Evolutionary conservation across 2,329 filamentous ascomycete species (phyloP), one percentile per base, ranked within the genome.

Genomic region (Cladosporium sphaerospermum): DNA sequence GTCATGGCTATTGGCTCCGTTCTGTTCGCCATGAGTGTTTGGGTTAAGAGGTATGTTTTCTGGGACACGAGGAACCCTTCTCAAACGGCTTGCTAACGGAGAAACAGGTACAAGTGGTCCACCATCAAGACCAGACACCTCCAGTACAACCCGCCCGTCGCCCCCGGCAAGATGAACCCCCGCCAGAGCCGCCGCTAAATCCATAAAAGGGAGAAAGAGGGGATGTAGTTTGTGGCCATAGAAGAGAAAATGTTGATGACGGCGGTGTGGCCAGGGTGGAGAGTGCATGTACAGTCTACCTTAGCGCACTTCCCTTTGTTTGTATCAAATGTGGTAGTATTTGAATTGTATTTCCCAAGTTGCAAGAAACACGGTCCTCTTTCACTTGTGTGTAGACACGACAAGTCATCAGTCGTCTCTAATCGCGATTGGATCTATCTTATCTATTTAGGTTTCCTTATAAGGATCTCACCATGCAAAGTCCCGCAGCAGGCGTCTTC

Each of bases 51-150:
- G 78, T 78, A 63, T 63, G 72, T 57, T 16, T 39, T 18, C 2
- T 23, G 37, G n/a, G n/a, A 28, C 18, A 23, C 19, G 23, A 9
- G 18, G 11, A 5, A 19, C 10, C 8, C 8, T 14, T 11, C 14
- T 9, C 3, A 8, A 44, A 14, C 11, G 32, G 9, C 4, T 57
- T 47, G 58, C 66, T 72, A 57, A 73, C 64, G 31, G 44, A 57
- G 9, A 52, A 14, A 19, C 28, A 78, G 75, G 66, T 99, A 99
- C 85, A 99, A 97, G 84, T 99, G 93, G 93, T 81, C 90, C 56
- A 85, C 88, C 67, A 78, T 99, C 73, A 99, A 99, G 86, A 87
- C 90, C 66, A 86, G 93, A 70, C 96, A 97, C 85, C 78, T 54
- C 33, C 34, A 43, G 45, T 54, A 54, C 52, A 48, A 54, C 45